Percentiles rank a stretch among this genome's conserved stretches.
These are phyloP conservation scores for Schizonepeta tenuifolia DNA, from an alignment of 257 asterid genomes.

Conservation along the genomic window DNA sequence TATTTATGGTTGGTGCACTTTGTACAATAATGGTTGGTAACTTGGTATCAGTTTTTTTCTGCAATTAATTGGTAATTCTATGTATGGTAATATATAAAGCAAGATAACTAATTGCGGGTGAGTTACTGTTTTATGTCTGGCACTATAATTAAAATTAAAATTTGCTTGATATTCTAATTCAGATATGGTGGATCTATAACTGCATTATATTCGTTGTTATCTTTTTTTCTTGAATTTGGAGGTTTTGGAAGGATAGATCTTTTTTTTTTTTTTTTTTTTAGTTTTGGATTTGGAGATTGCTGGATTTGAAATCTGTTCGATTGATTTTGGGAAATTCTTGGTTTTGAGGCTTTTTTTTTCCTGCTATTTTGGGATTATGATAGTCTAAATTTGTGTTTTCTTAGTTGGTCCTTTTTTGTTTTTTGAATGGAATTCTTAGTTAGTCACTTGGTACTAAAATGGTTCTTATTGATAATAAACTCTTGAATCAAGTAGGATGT, in stretches of 20 bases:
- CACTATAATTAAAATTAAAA: neutral
- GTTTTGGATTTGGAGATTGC: constrained; percentile 9
- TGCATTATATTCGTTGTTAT: constrained; percentile 19
- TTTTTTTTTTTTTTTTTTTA: neutral
- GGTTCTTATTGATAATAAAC: neutral
- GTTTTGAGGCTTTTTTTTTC: neutral
- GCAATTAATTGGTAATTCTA: neutral
- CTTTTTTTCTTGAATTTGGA: constrained; percentile 32
- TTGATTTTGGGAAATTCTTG: neutral
- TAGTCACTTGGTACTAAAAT: neutral
- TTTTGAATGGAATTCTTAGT: too few relatives aligned
- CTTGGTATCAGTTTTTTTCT: neutral
- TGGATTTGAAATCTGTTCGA: constrained; percentile 1
- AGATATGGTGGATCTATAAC: constrained; percentile 34
- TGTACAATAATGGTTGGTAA: constrained; percentile 24
- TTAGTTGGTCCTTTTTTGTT: constrained; percentile 11
- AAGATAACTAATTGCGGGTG: neutral
- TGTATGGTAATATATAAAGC: neutral
- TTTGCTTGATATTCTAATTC: constrained; percentile 20
- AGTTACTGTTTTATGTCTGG: neutral
- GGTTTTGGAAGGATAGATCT: constrained; percentile 21
- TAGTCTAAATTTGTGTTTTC: neutral
- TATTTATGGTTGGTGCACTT: constrained; percentile 33
- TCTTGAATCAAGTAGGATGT: constrained; percentile 1
- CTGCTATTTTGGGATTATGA: neutral